phyloP scores from a whole-genome alignment of 495 filamentous ascomycete genomes.

The Penicillium macrosclerotiorum region DNA sequence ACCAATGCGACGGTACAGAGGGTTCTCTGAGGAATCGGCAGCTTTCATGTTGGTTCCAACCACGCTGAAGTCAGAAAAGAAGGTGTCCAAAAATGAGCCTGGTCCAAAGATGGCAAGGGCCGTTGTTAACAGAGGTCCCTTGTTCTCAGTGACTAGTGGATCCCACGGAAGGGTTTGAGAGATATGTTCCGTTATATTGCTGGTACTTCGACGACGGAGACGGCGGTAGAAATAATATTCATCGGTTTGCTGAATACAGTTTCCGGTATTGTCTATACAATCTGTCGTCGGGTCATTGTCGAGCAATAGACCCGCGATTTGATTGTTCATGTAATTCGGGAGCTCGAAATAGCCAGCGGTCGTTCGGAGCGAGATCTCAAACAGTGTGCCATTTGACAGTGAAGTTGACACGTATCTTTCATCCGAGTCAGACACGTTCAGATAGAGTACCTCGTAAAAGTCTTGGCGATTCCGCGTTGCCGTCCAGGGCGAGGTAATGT shows the following conservation, averaged over 20 bases:
- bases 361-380: slow-evolving; percentile 19
- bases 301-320: slow-evolving; percentile 19
- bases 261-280: slow-evolving; percentile 10
- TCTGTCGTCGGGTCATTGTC: slow-evolving; percentile 7
- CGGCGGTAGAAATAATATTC: neutral
- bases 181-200: neutral
- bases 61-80: neutral
- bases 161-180: neutral
- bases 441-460: slow-evolving; percentile 17
- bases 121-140: slow-evolving; percentile 24
- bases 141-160: neutral
- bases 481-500: slow-evolving; percentile 13
- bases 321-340: slow-evolving; percentile 28
- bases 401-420: neutral
- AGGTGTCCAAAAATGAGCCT: slow-evolving; percentile 19
- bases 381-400: slow-evolving; percentile 1
- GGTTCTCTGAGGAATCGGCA: too few relatives aligned
- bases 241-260: neutral
- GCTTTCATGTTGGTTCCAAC: neutral
- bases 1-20: neutral
- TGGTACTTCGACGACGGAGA: neutral
- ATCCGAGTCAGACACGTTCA: slow-evolving; percentile 3
- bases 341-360: slow-evolving; percentile 36
- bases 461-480: slow-evolving; percentile 15
- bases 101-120: slow-evolving; percentile 33